Conservation (phyloP, 371 early-diverging fungal species). For the Coemansia sp. region DNA sequence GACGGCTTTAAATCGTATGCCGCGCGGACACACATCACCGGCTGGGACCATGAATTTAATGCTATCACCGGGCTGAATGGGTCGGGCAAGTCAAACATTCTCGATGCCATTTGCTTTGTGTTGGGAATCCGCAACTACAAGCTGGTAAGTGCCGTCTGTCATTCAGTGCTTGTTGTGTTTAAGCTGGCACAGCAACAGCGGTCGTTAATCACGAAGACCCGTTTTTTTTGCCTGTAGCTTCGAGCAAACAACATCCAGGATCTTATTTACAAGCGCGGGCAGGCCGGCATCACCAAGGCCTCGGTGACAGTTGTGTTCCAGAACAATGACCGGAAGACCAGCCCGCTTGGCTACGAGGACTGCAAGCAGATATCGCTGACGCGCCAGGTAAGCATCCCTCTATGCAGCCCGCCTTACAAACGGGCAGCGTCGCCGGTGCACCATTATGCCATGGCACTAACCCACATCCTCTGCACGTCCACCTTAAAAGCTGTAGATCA, state of each 20-base stretch:
- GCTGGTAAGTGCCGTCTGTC: conserved; percentile 50
- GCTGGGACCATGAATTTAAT: conserved; percentile 98
- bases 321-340: conserved; percentile 80
- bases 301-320: conserved; percentile 97
- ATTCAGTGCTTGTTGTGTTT: not conserved
- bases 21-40: conserved; percentile 89
- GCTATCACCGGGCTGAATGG: conserved; percentile 99
- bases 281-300: conserved; percentile 96
- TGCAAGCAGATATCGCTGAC: conserved; percentile 88
- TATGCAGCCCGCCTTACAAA: not conserved
- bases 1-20: conserved; percentile 99
- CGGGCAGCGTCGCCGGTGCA: too few species aligned
- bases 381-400: conserved; percentile 70
- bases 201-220: not conserved
- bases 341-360: conserved; percentile 92
- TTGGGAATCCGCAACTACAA: conserved; percentile 88
- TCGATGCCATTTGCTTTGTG: conserved; percentile 99
- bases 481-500: conserved; percentile 55
- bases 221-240: conserved; percentile 58
- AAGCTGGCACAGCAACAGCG: not conserved
- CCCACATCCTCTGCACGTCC: too few species aligned
- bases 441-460: too few species aligned
- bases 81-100: conserved; percentile 98
- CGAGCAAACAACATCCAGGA: conserved; percentile 94
- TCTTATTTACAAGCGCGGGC: conserved; percentile 96